Evolutionary conservation across 306 rosid species (phyloP).

Genomic region (Acacia crassicarpa): DNA sequence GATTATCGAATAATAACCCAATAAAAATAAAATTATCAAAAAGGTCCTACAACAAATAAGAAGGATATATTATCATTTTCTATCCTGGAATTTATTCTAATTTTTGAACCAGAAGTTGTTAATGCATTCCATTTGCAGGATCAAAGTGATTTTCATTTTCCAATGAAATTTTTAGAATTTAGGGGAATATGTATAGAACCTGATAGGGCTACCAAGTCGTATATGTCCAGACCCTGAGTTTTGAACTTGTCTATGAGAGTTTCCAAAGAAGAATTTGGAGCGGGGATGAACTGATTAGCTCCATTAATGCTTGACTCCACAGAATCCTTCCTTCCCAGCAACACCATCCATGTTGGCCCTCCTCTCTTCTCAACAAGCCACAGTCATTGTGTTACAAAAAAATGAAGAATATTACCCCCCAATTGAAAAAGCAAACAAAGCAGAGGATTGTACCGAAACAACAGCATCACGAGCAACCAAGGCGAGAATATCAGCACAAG

Average conservation of each 20-base stretch:
- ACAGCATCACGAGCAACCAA: conserved; percentile 89
- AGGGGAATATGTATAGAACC: conserved; percentile 27
- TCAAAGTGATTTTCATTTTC: too few species aligned
- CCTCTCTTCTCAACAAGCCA: conserved; percentile 57
- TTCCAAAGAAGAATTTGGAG: conserved; percentile 86
- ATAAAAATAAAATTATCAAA: too few species aligned
- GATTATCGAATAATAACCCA: too few species aligned
- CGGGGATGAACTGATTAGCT: conserved; percentile 69
- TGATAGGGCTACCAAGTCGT: conserved; percentile 73
- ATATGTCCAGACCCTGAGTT: conserved; percentile 65
- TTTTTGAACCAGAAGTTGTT: too few species aligned
- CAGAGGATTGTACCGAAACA: conserved; percentile 38
- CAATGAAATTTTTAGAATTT: not conserved
- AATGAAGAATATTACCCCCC: not conserved
- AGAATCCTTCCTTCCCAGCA: conserved; percentile 81
- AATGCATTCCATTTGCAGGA: too few species aligned
- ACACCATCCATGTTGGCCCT: conserved; percentile 79
- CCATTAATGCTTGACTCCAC: conserved; percentile 72
- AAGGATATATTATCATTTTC: too few species aligned
- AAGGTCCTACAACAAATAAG: too few species aligned
- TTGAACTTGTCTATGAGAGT: conserved; percentile 61
- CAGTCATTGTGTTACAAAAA: not conserved
- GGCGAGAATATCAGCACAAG: conserved; percentile 89
- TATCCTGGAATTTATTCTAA: too few species aligned
- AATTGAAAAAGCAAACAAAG: not conserved